Evolutionary conservation across 768 basidiomycete genomes (phyloP).

Genomic region (Zangia roseola): DNA sequence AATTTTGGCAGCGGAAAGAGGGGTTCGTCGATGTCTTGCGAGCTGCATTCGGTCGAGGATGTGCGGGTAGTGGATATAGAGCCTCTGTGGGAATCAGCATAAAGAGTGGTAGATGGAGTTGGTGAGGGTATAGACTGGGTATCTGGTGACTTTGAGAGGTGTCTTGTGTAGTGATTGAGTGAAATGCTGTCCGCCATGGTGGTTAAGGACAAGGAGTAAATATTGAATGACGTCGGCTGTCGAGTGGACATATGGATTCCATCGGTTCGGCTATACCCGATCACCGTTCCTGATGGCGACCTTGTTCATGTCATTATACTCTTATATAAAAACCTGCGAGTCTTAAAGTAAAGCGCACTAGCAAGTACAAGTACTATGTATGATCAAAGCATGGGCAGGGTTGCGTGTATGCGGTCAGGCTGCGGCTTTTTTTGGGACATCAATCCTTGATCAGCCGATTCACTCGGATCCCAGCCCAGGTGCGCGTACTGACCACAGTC

Average conservation of each 20-base stretch:
- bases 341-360: conserved; percentile 16
- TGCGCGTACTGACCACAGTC: conserved; percentile 18
- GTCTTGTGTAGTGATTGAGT: background rate
- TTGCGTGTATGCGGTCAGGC: conserved; percentile 4
- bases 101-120: conserved; percentile 16
- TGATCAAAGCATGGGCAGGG: background rate
- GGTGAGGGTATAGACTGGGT: background rate
- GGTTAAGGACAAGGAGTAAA: conserved; percentile 7
- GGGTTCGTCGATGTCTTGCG: conserved; percentile 37
- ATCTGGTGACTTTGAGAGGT: conserved; percentile 9
- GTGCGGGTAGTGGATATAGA: conserved; percentile 70
- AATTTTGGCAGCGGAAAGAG: conserved; percentile 34
- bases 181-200: conserved; percentile 19
- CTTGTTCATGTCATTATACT: conserved; percentile 21
- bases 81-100: conserved; percentile 53
- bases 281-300: conserved; percentile 6
- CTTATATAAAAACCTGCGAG: background rate
- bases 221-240: conserved; percentile 4
- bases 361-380: background rate
- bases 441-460: background rate
- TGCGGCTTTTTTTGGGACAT: conserved; percentile 3
- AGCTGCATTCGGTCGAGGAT: conserved; percentile 52
- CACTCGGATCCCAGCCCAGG: conserved; percentile 31
- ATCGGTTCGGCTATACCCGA: conserved; percentile 21
- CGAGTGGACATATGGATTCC: conserved; percentile 6